phyloP scores from a whole-genome alignment of 2,329 filamentous ascomycete genomes.

The Ascochyta viciae-villosae region DNA sequence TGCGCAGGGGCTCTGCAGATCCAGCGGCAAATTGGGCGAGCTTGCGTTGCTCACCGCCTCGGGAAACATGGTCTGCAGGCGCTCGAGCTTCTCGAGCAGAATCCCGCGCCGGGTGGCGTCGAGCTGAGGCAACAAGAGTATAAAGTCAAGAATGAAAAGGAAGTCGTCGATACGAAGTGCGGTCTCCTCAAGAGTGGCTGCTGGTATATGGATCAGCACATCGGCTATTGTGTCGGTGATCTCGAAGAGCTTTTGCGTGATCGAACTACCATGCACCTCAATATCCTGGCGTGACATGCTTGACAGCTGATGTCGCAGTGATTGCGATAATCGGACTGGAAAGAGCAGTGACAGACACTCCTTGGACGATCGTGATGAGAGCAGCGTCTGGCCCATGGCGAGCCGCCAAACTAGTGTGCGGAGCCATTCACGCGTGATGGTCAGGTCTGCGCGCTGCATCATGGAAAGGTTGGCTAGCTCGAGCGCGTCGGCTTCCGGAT shows the following conservation, averaged over 20 bases:
- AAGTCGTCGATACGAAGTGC: constrained; percentile 61
- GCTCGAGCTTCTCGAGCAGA: constrained; percentile 52
- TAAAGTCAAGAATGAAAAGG: constrained; percentile 59
- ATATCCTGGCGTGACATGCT: constrained; percentile 56
- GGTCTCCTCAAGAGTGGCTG: constrained; percentile 56
- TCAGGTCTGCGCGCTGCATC: constrained; percentile 59
- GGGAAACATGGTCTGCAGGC: constrained; percentile 46
- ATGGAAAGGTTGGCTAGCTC: constrained; percentile 50
- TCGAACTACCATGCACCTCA: constrained; percentile 63
- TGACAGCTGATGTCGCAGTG: constrained; percentile 53
- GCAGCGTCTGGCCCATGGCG: constrained; percentile 56
- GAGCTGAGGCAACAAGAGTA: constrained; percentile 59
- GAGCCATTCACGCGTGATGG: constrained; percentile 59
- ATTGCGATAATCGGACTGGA: constrained; percentile 54
- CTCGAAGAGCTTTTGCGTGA: constrained; percentile 67
- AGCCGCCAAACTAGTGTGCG: constrained; percentile 59
- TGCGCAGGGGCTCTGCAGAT: constrained; percentile 34
- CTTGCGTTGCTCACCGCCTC: constrained; percentile 43
- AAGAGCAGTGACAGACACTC: constrained; percentile 54
- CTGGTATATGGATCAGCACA: constrained; percentile 61
- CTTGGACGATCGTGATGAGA: constrained; percentile 50
- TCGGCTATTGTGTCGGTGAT: constrained; percentile 67
- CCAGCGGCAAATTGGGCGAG: constrained; percentile 41
- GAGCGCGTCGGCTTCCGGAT: constrained; percentile 46
- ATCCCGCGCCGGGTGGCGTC: constrained; percentile 56